Conservation (phyloP, 352 stramenopile genomes). For the Globisporangium rhizosaccharum region DNA sequence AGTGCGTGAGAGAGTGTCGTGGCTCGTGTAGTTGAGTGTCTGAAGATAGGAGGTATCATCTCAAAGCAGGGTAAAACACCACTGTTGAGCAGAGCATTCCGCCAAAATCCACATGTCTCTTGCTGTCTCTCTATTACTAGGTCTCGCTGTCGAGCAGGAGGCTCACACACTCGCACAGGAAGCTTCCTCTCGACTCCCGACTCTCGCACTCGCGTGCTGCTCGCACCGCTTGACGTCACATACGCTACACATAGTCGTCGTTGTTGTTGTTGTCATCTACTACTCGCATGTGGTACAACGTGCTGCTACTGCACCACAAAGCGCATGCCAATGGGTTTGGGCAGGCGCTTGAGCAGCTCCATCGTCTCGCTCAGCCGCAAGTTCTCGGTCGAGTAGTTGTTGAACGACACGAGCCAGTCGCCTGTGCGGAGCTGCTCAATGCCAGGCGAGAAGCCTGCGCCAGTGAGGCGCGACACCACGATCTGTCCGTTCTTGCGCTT, state of each 20-base stretch:
- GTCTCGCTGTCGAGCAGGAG: no score
- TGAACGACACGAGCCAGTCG: conserved; percentile 79
- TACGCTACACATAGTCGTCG: not conserved
- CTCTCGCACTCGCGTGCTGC: not conserved
- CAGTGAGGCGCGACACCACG: conserved; percentile 69
- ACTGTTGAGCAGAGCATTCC: no score
- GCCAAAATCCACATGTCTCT: no score
- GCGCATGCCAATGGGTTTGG: conserved; percentile 76
- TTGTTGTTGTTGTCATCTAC: not conserved
- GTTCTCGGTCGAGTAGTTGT: conserved; percentile 50
- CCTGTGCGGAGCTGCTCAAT: conserved; percentile 60
- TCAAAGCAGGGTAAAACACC: no score
- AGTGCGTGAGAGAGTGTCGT: not conserved
- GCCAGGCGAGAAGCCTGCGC: conserved; percentile 54
- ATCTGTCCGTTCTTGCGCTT: conserved; percentile 75
- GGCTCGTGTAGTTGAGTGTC: not conserved
- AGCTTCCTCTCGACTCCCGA: not conserved
- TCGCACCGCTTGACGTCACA: not conserved
- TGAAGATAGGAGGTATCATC: not conserved
- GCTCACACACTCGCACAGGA: not conserved
- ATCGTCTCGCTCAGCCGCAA: conserved; percentile 72
- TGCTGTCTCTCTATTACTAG: no score
- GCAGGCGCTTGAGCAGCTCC: conserved; percentile 68
- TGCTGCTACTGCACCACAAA: conserved; percentile 61
- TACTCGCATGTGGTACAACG: not conserved